Evolutionary conservation across 176 grass and related monocot genomes (phyloP).

Genomic region (Oryza meridionalis): DNA sequence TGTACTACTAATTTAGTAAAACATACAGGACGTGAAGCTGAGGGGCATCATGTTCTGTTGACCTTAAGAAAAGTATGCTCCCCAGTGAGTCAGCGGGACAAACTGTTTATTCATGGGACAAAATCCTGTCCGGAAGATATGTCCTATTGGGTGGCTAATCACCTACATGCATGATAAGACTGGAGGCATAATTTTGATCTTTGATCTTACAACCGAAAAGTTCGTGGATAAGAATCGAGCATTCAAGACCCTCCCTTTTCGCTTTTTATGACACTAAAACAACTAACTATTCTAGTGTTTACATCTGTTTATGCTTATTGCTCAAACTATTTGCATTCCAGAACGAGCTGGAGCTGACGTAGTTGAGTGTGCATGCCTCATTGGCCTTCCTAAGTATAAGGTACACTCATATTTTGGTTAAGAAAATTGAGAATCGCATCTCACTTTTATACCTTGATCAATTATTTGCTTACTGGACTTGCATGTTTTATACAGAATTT

Average conservation of each 20-base stretch:
- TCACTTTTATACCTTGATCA: neutral
- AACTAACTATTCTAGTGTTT: neutral
- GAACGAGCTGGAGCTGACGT: constrained; percentile 82
- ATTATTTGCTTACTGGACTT: neutral
- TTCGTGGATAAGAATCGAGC: constrained; percentile 20
- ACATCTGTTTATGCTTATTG: neutral
- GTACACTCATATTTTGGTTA: constrained; percentile 36
- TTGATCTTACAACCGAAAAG: constrained; percentile 32
- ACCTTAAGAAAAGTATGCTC: constrained; percentile 46
- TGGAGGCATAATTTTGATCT: constrained; percentile 27
- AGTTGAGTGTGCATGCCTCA: constrained; percentile 90
- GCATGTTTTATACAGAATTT: constrained; percentile 51
- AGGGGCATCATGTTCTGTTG: constrained; percentile 54
- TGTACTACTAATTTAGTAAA: neutral
- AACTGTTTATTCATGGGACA: constrained; percentile 43
- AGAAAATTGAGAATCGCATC: constrained; percentile 3
- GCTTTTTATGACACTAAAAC: neutral
- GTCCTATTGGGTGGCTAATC: constrained; percentile 48
- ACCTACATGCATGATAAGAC: constrained; percentile 43
- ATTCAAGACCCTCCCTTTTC: constrained; percentile 4
- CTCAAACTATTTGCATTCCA: constrained; percentile 52
- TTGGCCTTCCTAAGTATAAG: constrained; percentile 94
- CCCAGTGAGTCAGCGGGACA: constrained; percentile 46
- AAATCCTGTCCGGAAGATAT: constrained; percentile 50
- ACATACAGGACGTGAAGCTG: neutral